Base-by-base conservation (phyloP, 306 rosid genomes). In the Lathyrus sativus region DNA sequence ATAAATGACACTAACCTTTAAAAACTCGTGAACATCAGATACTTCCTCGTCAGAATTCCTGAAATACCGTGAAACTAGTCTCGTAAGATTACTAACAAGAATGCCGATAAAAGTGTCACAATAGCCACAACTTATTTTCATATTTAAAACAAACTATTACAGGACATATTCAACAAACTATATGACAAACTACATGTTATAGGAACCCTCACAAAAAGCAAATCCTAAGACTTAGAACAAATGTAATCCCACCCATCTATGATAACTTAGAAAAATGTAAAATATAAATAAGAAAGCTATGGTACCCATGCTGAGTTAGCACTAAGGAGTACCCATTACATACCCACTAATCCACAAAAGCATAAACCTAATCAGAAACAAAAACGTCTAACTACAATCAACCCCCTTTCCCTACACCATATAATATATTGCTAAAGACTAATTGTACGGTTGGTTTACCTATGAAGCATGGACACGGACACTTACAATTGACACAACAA, bases 1-100 rank as follows among this genome's bases (percentile, higher is more conserved):
- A 55, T 7, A 74, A 57, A 54, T 12, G 43, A 51, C 48, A 65
- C 86, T 19, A 15, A 92, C 99, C 99, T 90, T 84, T 65, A 90
- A 17, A 75, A 86, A 53, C 48, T 86, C 80, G 5, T 48, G 63
- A 75, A 80, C 70, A 78, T 68, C 69, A 19, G 75, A 80, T 77
- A 68, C 82, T 68, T 81, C 85, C 43, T 3, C 71, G 26, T 74
- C 82, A 3, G 87, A 78, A 66, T 78, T 84, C 97, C 97, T 93
- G 89, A 77, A 81, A 83, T 24, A 71, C 46, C 50, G 54, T 9
- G 62, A n/a, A 67, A 58, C 17, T 38, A 74, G 57, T 22, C 15
- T 74, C 64, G 59, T 49, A 62, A 72, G 51, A 76, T 48, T 50
- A 51, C n/a, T 33, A 33, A 69, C 59, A 56, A 43, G 54, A 62